Base-by-base conservation (phyloP, 345 rosid genomes). In the Ceriops tagal region DNA sequence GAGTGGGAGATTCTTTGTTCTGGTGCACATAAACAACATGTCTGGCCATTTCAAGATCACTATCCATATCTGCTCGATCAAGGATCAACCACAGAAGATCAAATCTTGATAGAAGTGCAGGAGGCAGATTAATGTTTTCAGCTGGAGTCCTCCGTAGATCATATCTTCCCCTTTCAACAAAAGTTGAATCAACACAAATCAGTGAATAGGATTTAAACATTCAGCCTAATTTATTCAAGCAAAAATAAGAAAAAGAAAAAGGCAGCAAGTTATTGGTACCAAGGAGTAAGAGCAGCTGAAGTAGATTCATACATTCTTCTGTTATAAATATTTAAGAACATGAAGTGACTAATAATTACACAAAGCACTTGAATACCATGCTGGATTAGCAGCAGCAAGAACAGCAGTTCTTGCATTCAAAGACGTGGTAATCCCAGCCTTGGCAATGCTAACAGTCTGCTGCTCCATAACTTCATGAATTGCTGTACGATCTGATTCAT, bases 381-480 rank as follows among this genome's bases (percentile, higher is more conserved):
- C 99, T 63, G 98, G 99, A 89, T 90, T 95, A 70, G 98, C 99
- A 57, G 99, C 99, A 61, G 99, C 93, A 80, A 95, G 91, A 82
- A 95, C 86, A 61, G 97, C 98, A 65, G 98, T 95, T 83, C 99
- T 85, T 69, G 99, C 99, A 65, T 95, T 95, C 74, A 95, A 74
- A 26, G 99, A 92, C 28, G 99, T 95, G 51, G 98, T 95, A 64
- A 95, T 92, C 76, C 99, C 99, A 72, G 99, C 99, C 83, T 95
- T 95, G 5, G 99, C 99, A 74, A 95, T 95, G 87, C 99, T 95
- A 35, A 95, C 98, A 67, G 99, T 95, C 83, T 95, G 99, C 85
- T 92, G 99, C 82, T 92, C 98, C 98, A 92, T 95, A 65, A 95
- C 99, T 78, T 95, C 99, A 69, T 95, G 99, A 68, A 95, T 95